Evolutionary conservation across 768 basidiomycete species (phyloP), one percentile per base, ranked within the genome.

Genomic region (Lepiota venenata): DNA sequence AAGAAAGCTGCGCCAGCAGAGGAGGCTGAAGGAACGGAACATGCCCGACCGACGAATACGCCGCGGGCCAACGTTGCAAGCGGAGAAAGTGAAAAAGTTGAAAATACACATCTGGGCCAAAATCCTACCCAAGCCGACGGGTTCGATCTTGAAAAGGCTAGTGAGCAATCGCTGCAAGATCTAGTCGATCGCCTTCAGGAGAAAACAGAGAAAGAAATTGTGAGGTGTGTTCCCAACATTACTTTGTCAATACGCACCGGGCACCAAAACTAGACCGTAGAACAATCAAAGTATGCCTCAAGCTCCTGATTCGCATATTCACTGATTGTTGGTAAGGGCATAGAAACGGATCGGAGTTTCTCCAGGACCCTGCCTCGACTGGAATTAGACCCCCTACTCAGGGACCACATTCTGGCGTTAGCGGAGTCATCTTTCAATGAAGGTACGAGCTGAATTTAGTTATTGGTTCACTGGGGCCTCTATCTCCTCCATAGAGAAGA

Each of bases 151-250:
- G 71, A 72, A 47, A 75, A 72, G 48, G 71, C 67, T 10, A 80
- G 80, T 63, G 81, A 86, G 49, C 76, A 73, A 55, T 74, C 76
- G 27, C 72, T 93, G 47, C 93, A 94, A 70, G 71, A 68, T 43
- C 63, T 93, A 44, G 82, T 96, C 1, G 93, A 96, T 58, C 87
- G 82, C 62, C 73, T 87, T 45, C 92, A 96, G 63, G 92, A 95
- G 16, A 93, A 85, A 64, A 88, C 82, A 4, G 91, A 96, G 67
- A 93, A 85, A 66, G 96, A 97, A 62, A 82, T 95, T 52, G 69
- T 74, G 4, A 78, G 84, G 95, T 88, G 61, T 9, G 22, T 14
- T 25, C 22, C 39, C 22, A 12, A 6, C 20, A 11, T 32, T 32
- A 32, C 25, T 32, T 32, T 9, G 32, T 2, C 32, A 29, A 11